These are phyloP conservation scores for Epichloe gansuensis DNA, from an alignment of 2,329 filamentous ascomycete species.

Conservation along the genomic window DNA sequence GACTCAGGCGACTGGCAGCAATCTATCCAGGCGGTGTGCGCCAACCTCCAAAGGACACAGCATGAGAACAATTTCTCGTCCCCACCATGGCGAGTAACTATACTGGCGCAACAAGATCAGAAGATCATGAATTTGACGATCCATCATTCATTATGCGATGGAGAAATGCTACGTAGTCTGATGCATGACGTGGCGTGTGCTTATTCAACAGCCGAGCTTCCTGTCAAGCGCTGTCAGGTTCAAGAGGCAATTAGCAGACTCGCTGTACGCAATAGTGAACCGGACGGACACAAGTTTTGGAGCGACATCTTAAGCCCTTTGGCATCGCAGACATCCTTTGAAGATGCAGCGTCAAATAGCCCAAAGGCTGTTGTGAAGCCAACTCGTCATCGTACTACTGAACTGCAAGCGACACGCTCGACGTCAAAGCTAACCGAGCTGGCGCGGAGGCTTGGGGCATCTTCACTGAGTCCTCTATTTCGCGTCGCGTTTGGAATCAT, in stretches of 20 bases:
- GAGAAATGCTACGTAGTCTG: slow-evolving; percentile 19
- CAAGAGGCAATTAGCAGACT: neutral
- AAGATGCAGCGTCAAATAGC: neutral
- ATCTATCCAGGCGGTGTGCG: neutral
- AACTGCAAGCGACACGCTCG: neutral
- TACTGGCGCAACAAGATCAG: slow-evolving; percentile 13
- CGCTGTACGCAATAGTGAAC: neutral
- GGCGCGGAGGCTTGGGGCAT: neutral
- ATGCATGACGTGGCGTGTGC: neutral
- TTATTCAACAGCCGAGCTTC: neutral
- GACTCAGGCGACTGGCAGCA: neutral
- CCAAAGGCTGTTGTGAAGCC: neutral
- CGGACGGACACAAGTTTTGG: neutral
- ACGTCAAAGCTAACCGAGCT: neutral
- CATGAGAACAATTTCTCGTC: neutral
- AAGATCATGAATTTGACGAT: slow-evolving; percentile 26
- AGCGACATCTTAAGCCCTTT: neutral
- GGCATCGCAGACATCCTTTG: neutral
- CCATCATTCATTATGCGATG: slow-evolving; percentile 53
- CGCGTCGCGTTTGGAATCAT: neutral
- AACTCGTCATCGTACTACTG: neutral
- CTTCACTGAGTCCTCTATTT: neutral
- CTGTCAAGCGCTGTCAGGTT: neutral
- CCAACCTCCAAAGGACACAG: neutral
- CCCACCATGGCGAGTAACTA: slow-evolving; percentile 24